A percentile compares a stretch with the other conserved stretches of the same genome.
These are phyloP conservation scores for Biscogniauxia mediterranea DNA, from an alignment of 2,329 filamentous ascomycete species.

Conservation along the genomic window DNA sequence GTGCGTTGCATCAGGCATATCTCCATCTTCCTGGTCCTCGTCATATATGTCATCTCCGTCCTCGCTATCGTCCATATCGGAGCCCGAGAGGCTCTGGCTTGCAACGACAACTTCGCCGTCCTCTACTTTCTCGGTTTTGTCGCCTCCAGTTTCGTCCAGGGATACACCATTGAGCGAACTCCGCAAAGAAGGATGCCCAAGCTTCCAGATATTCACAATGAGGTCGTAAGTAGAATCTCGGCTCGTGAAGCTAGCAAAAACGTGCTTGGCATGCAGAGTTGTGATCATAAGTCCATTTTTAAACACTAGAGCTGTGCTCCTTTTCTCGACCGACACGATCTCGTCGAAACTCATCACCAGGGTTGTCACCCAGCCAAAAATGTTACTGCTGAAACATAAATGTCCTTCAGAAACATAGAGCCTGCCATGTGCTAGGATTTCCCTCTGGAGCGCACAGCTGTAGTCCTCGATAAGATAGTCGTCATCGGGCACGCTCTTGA, in stretches of 20 bases:
- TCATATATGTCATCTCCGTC: slow-evolving; percentile 75
- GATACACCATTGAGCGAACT: slow-evolving; percentile 88
- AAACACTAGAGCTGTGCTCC: slow-evolving; percentile 91
- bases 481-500: slow-evolving; percentile 95
- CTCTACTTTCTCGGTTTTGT: slow-evolving; percentile 86
- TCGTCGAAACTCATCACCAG: slow-evolving; percentile 98
- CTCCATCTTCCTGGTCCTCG: slow-evolving; percentile 75
- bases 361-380: slow-evolving; percentile 96
- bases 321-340: slow-evolving; percentile 94
- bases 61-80: slow-evolving; percentile 61
- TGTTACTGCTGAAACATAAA: slow-evolving; percentile 98
- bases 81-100: slow-evolving; percentile 53
- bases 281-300: slow-evolving; percentile 97
- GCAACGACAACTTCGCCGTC: slow-evolving; percentile 43
- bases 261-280: slow-evolving; percentile 89
- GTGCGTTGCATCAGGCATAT: slow-evolving; percentile 39
- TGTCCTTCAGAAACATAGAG: slow-evolving; percentile 97
- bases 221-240: slow-evolving; percentile 95
- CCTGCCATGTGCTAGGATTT: slow-evolving; percentile 90
- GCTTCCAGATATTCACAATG: slow-evolving; percentile 97
- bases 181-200: slow-evolving; percentile 87
- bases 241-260: slow-evolving; percentile 93
- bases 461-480: slow-evolving; percentile 99
- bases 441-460: slow-evolving; percentile 90
- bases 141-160: slow-evolving; percentile 77